Base-by-base conservation (phyloP, 2,329 filamentous ascomycete genomes). In the Zalaria sp. region DNA sequence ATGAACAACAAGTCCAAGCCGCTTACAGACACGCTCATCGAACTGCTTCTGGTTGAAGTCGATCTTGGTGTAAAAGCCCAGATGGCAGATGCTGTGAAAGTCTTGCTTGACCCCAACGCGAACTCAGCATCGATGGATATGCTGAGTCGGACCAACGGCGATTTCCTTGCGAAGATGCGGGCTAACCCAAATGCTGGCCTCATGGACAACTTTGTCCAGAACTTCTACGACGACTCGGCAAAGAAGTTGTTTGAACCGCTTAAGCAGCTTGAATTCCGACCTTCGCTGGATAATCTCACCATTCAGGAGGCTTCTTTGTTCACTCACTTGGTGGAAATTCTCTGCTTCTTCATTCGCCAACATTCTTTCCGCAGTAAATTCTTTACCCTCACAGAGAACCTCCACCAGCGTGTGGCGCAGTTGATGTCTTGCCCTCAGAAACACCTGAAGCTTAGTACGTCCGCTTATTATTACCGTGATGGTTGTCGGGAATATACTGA, bases 1-100 rank as follows among this genome's bases (percentile, higher is more conserved):
- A 81, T 95, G 47, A 81, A 82, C 49, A 87, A 95, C 49, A 88
- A 88, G 57, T 79, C 84, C 51, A 77, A 80, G 2, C 85, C 86
- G 4, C 64, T 98, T 41, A 95, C 87, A 1, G 91, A 96, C 57
- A 93, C 85, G 0, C 67, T 98, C 34, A 93, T 96, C 44, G 89
- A 95, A 52, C 71, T 98, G 35, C 73, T 98, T 2, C 72, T 96
- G 37, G 79, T 91, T 2, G 91, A 98, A 63, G 81, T 84, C 11
- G 91, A 98, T 56, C 69, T 96, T 10, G 91, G 91, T 0, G 87
- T 96, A 47, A 95, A 94, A 63, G 87, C 86, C 27, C 91, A 96
- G 59, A 81, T 96, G 54, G 87, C 88, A 3, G 91, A 98, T 64
- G 86, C 89, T 5, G 81, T 98, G 57, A 95, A 94, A 63, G 83